Percentiles rank a stretch among this genome's conserved stretches.
Conservation (phyloP, 768 basidiomycete species). For the Lactifluus volemus region DNA sequence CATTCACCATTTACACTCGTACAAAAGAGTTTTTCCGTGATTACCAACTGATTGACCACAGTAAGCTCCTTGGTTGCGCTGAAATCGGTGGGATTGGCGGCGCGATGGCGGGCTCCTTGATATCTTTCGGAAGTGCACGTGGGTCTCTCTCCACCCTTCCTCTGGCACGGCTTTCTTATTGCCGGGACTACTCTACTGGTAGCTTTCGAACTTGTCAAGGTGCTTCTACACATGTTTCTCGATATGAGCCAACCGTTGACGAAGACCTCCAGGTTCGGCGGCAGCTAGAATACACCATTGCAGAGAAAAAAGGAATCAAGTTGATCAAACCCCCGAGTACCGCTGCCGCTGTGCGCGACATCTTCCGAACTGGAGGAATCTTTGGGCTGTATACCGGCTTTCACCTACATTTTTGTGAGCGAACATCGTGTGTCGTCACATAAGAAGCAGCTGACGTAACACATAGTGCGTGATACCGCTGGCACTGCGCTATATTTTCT, state of each 20-base stretch:
- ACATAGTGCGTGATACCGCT: slow-evolving; percentile 72
- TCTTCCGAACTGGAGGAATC: slow-evolving; percentile 54
- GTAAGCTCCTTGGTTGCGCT: slow-evolving; percentile 60
- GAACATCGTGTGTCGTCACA: background rate
- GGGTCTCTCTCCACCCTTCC: slow-evolving; percentile 29
- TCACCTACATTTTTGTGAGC: slow-evolving; percentile 72
- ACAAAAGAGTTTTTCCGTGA: slow-evolving; percentile 69
- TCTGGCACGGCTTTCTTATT: background rate
- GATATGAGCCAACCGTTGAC: background rate
- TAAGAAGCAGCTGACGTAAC: slow-evolving; percentile 1
- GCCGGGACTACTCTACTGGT: slow-evolving; percentile 14
- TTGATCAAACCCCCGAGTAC: slow-evolving; percentile 73
- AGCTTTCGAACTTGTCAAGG: slow-evolving; percentile 96
- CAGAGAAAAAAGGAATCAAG: slow-evolving; percentile 64
- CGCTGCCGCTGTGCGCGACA: slow-evolving; percentile 69
- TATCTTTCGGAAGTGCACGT: slow-evolving; percentile 87
- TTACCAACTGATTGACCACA: slow-evolving; percentile 47
- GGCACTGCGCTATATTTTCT: slow-evolving; percentile 91
- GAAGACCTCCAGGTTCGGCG: slow-evolving; percentile 56
- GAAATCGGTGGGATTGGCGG: slow-evolving; percentile 73
- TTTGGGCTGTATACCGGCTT: slow-evolving; percentile 77
- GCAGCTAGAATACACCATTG: slow-evolving; percentile 89
- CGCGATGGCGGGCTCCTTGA: slow-evolving; percentile 80
- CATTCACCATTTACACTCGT: slow-evolving; percentile 83
- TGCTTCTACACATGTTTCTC: slow-evolving; percentile 25